These are phyloP conservation scores for Alternaria solani DNA, from an alignment of 2,329 filamentous ascomycete genomes.

Conservation along the genomic window DNA sequence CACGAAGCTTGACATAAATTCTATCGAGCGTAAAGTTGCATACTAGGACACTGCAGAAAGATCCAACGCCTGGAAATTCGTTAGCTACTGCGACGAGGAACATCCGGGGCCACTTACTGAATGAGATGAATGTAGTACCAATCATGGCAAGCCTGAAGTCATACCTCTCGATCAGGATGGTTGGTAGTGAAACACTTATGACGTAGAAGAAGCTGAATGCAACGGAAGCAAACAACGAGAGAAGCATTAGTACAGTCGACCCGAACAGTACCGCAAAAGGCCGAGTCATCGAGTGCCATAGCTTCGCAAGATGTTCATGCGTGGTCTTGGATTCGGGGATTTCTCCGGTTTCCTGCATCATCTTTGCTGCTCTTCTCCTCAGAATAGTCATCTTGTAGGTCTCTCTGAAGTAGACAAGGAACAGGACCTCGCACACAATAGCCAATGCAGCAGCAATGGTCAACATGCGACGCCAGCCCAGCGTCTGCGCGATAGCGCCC, in stretches of 20 bases:
- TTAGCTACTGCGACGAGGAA: background rate
- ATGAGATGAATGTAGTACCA: slow-evolving; percentile 63
- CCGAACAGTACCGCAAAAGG: slow-evolving; percentile 55
- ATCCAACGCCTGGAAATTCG: slow-evolving; percentile 55
- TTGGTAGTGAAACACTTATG: slow-evolving; percentile 56
- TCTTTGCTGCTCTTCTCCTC: slow-evolving; percentile 31
- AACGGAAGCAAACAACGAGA: slow-evolving; percentile 55
- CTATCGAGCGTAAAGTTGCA: slow-evolving; percentile 63
- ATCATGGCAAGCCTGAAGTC: slow-evolving; percentile 59
- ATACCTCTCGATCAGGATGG: slow-evolving; percentile 54
- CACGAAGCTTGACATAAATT: slow-evolving; percentile 61
- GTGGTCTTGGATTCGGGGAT: slow-evolving; percentile 17
- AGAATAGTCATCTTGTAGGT: slow-evolving; percentile 69
- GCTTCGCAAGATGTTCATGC: slow-evolving; percentile 32
- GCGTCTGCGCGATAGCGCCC: slow-evolving; percentile 62
- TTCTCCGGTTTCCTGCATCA: slow-evolving; percentile 20
- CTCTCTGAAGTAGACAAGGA: slow-evolving; percentile 64
- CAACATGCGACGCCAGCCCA: slow-evolving; percentile 65
- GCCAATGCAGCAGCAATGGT: slow-evolving; percentile 61
- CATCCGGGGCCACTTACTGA: slow-evolving; percentile 53
- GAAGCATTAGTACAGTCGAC: slow-evolving; percentile 64
- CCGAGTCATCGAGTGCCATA: slow-evolving; percentile 52
- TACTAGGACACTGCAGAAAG: slow-evolving; percentile 57
- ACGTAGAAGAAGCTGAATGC: slow-evolving; percentile 58
- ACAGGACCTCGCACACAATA: slow-evolving; percentile 58